Conservation (phyloP, 108 stramenopile species). For the Nitzschia palea region DNA sequence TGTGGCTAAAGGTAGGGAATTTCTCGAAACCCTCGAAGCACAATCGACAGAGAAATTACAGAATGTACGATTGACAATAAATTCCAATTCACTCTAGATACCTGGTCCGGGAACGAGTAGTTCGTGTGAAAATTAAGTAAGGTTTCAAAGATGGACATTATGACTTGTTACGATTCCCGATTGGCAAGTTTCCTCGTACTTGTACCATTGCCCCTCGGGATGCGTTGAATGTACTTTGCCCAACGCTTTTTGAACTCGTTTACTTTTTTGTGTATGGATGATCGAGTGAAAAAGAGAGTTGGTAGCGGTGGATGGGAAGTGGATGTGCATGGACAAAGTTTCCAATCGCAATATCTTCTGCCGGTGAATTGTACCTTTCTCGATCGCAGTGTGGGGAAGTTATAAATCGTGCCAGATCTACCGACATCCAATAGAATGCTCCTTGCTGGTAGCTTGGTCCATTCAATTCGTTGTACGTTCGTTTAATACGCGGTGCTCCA, state of each 20-base stretch:
- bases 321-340: constrained; percentile 30
- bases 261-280: constrained; percentile 12
- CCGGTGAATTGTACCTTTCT: background rate
- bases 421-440: constrained; percentile 18
- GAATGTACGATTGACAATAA: too few relatives aligned
- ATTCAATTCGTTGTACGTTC: background rate
- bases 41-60: too few relatives aligned
- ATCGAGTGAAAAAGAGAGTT: background rate
- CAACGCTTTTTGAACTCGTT: background rate
- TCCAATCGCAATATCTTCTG: constrained; percentile 33
- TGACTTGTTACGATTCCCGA: too few relatives aligned
- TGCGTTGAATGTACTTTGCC: background rate
- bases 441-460: constrained; percentile 9
- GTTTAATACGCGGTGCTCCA: background rate
- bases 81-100: too few relatives aligned
- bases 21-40: too few relatives aligned
- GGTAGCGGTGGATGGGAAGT: constrained; percentile 3
- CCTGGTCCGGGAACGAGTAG: too few relatives aligned
- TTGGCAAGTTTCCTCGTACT: too few relatives aligned
- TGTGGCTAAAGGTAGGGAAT: too few relatives aligned
- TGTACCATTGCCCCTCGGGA: too few relatives aligned
- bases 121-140: too few relatives aligned
- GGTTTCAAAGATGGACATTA: too few relatives aligned
- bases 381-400: constrained; percentile 16
- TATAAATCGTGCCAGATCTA: constrained; percentile 21